These are phyloP conservation scores for Cichorium intybus DNA, from an alignment of 140 eudicot species.

Conservation along the genomic window DNA sequence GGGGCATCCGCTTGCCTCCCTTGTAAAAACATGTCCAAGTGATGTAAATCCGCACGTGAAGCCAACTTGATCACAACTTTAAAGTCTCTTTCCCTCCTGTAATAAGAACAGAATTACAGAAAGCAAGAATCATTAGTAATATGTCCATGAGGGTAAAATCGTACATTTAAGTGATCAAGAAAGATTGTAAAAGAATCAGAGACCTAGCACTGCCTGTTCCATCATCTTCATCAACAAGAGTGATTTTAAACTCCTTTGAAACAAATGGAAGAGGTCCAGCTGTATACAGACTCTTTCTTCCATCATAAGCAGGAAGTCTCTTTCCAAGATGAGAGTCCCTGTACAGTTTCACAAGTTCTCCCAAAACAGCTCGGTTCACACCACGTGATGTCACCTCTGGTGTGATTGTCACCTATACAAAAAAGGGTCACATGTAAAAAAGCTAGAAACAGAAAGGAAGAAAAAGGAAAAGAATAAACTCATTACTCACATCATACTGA, in stretches of 20 bases:
- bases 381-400: conserved; percentile 87
- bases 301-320: conserved; percentile 97
- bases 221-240: conserved; percentile 79
- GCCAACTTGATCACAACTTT: conserved; percentile 90
- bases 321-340: conserved; percentile 81
- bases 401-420: conserved; percentile 65
- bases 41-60: conserved; percentile 89
- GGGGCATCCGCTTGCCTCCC: conserved; percentile 99
- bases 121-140: not conserved
- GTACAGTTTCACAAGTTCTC: conserved; percentile 71
- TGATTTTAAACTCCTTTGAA: conserved; percentile 68
- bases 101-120: not conserved
- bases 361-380: conserved; percentile 84
- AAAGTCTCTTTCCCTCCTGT: conserved; percentile 86
- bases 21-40: conserved; percentile 71
- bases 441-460: not conserved
- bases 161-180: not conserved
- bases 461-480: too few species aligned
- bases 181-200: not conserved
- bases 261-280: conserved; percentile 95
- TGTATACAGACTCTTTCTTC: conserved; percentile 84
- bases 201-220: conserved; percentile 79
- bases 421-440: not conserved
- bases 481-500: conserved; percentile 86
- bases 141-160: not conserved